phyloP scores from a whole-genome alignment of 2,329 filamentous ascomycete genomes.

The Acrodontium crateriforme region DNA sequence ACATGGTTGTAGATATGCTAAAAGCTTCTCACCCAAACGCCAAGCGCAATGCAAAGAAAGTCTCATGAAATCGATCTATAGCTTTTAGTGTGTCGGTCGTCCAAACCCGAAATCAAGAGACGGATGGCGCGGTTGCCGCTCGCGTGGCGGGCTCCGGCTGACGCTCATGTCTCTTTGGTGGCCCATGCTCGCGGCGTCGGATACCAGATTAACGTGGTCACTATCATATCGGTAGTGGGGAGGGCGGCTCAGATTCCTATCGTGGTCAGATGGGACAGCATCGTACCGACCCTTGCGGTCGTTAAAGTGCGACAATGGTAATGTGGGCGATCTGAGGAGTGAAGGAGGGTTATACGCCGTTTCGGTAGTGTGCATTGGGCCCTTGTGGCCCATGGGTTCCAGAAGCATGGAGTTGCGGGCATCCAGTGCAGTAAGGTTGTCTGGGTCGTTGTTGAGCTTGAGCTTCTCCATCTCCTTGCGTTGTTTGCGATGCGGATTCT shows the following conservation, averaged over 20 bases:
- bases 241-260: constrained; percentile 5
- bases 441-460: constrained; percentile 61
- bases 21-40: too few species aligned
- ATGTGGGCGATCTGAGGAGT: too few species aligned
- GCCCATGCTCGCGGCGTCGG: constrained; percentile 20
- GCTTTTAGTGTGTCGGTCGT: too few species aligned
- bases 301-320: constrained; percentile 18
- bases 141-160: constrained; percentile 4
- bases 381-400: constrained; percentile 34
- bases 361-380: constrained; percentile 16
- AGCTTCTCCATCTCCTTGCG: constrained; percentile 78
- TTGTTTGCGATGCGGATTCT: constrained; percentile 80
- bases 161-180: constrained; percentile 12
- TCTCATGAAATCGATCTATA: too few species aligned
- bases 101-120: constrained; percentile 15
- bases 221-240: constrained; percentile 11
- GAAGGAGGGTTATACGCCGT: too few species aligned
- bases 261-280: constrained; percentile 10
- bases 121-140: constrained; percentile 17
- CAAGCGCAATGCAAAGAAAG: too few species aligned
- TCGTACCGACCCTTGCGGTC: constrained; percentile 20
- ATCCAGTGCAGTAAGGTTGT: constrained; percentile 74
- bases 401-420: constrained; percentile 76
- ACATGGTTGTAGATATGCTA: too few species aligned
- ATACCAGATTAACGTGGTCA: constrained; percentile 19